These are phyloP conservation scores for Colletotrichum caudatum DNA, from an alignment of 2,329 filamentous ascomycete species.

Conservation along the genomic window DNA sequence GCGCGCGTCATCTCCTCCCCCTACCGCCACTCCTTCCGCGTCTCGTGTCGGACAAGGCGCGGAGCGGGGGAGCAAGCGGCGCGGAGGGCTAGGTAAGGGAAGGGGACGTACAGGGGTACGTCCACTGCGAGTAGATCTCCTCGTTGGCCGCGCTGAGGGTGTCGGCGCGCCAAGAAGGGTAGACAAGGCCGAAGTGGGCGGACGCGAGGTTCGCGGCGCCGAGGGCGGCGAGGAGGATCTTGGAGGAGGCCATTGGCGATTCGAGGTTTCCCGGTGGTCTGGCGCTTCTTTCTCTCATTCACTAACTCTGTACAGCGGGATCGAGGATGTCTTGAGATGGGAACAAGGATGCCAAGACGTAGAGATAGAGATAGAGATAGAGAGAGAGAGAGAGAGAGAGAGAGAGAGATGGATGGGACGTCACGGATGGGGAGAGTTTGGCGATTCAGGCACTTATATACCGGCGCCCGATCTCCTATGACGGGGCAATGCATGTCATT, in stretches of 20 bases:
- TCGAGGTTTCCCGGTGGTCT: neutral
- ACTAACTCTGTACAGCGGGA: neutral
- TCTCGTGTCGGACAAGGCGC: too few species aligned
- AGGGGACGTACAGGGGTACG: conserved; percentile 61
- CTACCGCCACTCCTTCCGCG: too few species aligned
- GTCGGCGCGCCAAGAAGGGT: conserved; percentile 63
- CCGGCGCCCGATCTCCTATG: neutral
- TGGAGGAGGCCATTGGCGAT: conserved; percentile 50
- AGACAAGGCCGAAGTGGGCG: conserved; percentile 63
- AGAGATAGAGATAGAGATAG: neutral
- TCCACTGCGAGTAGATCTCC: conserved; percentile 61
- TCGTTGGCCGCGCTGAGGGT: conserved; percentile 55
- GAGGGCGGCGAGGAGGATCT: conserved; percentile 50
- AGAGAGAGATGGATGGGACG: neutral
- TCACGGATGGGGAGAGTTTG: neutral
- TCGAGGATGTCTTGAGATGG: neutral
- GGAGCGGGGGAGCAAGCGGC: conserved; percentile 10
- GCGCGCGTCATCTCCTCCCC: too few species aligned
- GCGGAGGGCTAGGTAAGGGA: neutral
- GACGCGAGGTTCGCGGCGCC: conserved; percentile 53
- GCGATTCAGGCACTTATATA: conserved; percentile 21
- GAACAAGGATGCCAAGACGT: neutral
- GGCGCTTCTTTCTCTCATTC: neutral
- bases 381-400: neutral
- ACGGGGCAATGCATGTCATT: neutral